Evolutionary conservation across 768 basidiomycete species (phyloP), one percentile per base, ranked within the genome.

Genomic region (Hygrophoropsis aurantiaca): DNA sequence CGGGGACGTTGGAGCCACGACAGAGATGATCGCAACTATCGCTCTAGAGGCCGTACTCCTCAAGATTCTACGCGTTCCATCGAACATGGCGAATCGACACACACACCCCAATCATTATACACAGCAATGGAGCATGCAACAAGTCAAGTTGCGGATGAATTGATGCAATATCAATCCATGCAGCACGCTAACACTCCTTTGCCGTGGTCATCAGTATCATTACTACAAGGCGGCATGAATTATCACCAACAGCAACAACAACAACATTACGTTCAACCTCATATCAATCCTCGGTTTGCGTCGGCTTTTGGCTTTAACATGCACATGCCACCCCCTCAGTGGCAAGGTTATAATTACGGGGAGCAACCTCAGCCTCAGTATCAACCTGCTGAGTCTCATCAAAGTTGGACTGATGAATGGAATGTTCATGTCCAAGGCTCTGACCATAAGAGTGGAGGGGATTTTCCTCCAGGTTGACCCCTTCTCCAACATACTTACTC

Each of bases 281-380:
- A 91, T 58, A 90, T 91, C 49, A 90, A 91, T 56, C 89, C 89
- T 8, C 77, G 83, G 10, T 90, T 91, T 64, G 85, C 87, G 11
- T 77, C 79, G 25, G 68, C 69, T 23, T 85, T 88, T 52, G 85
- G 81, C 20, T 61, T 82, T 47, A 69, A 73, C 40, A 50, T 77
- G 50, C 10, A 15, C 32, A 18, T 21, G 10, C 5, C 13, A 26
- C 16, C 18, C n/a, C 15, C 56, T 42, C 16, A 61, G 19, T 38
- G 44, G 33, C 13, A 30, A 6, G 27, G 27, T 6, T 30, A 30
- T 23, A 65, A 58, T 47, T 59, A 59, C 42, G 40, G 42, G 43
- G 53, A 61, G 8, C 55, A 49, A 49, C 52, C 48, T 36, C 44
- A 57, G 34, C 40, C 59, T 34, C 60, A 10, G 16, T 54, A 61